Evolutionary conservation across 305 asterid genomes (phyloP), one percentile per base, ranked within the genome.

Genomic region (Fraxinus sp.): DNA sequence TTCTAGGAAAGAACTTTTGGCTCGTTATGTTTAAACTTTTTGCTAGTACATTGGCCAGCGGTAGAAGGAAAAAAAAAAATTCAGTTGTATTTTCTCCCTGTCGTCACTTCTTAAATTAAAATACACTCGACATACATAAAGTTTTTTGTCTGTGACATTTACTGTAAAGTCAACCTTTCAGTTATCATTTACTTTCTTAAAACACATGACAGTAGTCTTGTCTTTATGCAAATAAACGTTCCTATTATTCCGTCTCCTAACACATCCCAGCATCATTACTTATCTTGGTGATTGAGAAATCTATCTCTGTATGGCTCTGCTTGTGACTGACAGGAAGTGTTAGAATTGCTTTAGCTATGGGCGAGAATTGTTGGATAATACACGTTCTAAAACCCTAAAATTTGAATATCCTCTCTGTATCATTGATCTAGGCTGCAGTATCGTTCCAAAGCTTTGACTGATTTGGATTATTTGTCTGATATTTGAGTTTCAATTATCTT

Each of bases 161-260:
- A 39, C 72, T 64, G 66, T 32, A 14, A 49, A 77, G 57, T 68
- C 32, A 68, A 55, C 68, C 78, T 76, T 83, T 78, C 74, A 68
- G 22, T 7, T 18, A 77, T 14, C 72, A 57, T 18, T 57, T 57
- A 57, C 70, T 57, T 20, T 57, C 1, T 57, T 57, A 57, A 57
- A 20, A 37, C 28, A 57, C 28, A 1, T 57, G 70, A 57, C 70
- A 36, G 20, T 49, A 4, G 20, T 49, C 59, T 49, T 14, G 59
- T 49, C 18, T 49, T 49, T 49, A 49, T 4, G 20, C 20, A 49
- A 49, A 49, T 49, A 49, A 49, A 49, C 2, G 59, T 49, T 49
- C 59, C 20, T 49, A 16, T 49, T 49, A 49, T 49, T 46, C 59
- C 2, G 20, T 4, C 20, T 4, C 20, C 18, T 49, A 49, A 14